Conservation (phyloP, 257 asterid genomes). For the Jacaranda copaia region DNA sequence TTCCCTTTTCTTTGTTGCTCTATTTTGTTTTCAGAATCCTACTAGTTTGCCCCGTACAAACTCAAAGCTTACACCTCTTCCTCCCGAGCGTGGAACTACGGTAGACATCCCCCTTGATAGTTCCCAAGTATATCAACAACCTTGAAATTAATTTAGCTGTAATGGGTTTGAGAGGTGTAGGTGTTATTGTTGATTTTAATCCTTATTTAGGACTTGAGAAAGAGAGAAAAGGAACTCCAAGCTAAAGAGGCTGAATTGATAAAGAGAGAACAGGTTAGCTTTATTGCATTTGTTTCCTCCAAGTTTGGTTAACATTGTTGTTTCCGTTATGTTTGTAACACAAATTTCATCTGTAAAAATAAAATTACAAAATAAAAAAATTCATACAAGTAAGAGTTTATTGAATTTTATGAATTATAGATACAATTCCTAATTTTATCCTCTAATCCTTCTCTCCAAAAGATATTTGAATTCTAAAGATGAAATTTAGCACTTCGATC, state of each 20-base stretch:
- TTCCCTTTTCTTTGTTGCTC: background rate
- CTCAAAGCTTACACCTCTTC: constrained; percentile 88
- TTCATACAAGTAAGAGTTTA: no score
- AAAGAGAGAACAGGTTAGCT: constrained; percentile 76
- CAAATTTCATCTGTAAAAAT: no score
- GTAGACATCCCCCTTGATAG: constrained; percentile 83
- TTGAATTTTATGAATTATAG: no score
- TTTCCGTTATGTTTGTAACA: no score
- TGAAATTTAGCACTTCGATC: no score
- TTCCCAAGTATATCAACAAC: constrained; percentile 52
- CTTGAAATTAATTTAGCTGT: background rate
- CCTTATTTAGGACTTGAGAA: constrained; percentile 66
- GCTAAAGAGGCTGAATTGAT: constrained; percentile 90
- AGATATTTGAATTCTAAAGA: no score
- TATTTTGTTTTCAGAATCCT: constrained; percentile 61
- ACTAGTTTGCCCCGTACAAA: constrained; percentile 68
- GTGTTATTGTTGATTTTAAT: background rate
- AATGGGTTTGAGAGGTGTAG: background rate
- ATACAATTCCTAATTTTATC: no score
- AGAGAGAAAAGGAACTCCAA: constrained; percentile 76
- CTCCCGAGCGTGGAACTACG: constrained; percentile 77
- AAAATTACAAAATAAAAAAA: no score
- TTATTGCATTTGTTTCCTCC: constrained; percentile 5
- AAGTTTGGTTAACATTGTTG: constrained; percentile 17
- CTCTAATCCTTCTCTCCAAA: no score